These are phyloP conservation scores for Aspergillus terreus DNA, from an alignment of 2,329 filamentous ascomycete genomes.

Conservation along the genomic window DNA sequence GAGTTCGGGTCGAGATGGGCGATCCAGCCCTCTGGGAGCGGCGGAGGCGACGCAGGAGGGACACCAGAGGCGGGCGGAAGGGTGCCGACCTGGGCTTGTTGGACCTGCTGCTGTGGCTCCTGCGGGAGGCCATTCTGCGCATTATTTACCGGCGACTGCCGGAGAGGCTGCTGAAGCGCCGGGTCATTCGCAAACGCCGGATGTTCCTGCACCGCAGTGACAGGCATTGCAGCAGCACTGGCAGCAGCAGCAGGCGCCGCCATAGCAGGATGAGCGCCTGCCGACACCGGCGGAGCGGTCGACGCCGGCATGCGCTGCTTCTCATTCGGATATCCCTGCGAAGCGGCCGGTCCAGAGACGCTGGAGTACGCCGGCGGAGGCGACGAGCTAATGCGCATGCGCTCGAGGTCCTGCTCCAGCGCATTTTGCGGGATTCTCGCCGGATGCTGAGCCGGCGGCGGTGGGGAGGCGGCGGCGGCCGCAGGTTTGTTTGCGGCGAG, in stretches of 20 bases:
- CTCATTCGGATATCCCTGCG: constrained; percentile 68
- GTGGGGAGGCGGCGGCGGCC: constrained; percentile 19
- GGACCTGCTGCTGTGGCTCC: constrained; percentile 14
- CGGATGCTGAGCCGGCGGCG: constrained; percentile 18
- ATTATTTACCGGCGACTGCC: constrained; percentile 37
- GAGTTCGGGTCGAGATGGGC: constrained; percentile 93
- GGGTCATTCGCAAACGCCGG: constrained; percentile 89
- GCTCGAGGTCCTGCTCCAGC: constrained; percentile 81
- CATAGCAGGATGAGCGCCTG: constrained; percentile 24
- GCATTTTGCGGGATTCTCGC: constrained; percentile 58
- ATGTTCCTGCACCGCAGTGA: constrained; percentile 55
- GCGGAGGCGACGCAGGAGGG: constrained; percentile 79
- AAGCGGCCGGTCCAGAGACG: constrained; percentile 51
- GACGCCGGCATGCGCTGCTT: constrained; percentile 58
- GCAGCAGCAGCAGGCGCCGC: constrained; percentile 18
- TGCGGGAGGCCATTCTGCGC: constrained; percentile 19
- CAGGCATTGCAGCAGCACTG: constrained; percentile 22
- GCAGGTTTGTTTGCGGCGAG: constrained; percentile 32
- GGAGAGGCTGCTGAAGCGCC: constrained; percentile 44
- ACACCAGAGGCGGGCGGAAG: constrained; percentile 42
- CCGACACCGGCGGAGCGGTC: constrained; percentile 11
- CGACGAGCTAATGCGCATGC: constrained; percentile 74
- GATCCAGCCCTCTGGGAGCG: constrained; percentile 96
- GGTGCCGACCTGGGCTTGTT: constrained; percentile 24
- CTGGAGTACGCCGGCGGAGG: constrained; percentile 95